These are phyloP conservation scores for Paratinospora sagittata DNA, from an alignment of 164 flowering plant species.

Conservation along the genomic window DNA sequence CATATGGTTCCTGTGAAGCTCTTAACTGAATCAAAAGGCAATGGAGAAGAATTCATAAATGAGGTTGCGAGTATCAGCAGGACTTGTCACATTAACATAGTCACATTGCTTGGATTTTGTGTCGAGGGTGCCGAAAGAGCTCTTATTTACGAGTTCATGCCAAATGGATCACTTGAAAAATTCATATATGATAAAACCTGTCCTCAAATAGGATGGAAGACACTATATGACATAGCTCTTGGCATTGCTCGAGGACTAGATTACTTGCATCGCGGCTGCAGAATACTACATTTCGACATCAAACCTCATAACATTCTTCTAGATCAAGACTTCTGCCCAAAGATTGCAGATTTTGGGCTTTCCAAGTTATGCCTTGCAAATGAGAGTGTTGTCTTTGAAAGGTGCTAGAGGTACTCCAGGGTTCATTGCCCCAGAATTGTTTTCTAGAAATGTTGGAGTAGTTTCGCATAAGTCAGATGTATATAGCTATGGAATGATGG, in stretches of 20 bases:
- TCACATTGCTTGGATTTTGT: constrained; percentile 27
- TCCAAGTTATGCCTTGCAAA: constrained; percentile 27
- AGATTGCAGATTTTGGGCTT: constrained; percentile 40
- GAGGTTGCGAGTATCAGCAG: constrained; percentile 29
- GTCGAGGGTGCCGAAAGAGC: constrained; percentile 26
- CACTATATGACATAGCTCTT: constrained; percentile 20
- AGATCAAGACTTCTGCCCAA: constrained; percentile 29
- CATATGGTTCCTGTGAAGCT: constrained; percentile 34
- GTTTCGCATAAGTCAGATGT: constrained; percentile 45
- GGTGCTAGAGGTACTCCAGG: constrained; percentile 39
- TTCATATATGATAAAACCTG: constrained; percentile 19
- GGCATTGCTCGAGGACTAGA: constrained; percentile 36
- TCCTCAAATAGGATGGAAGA: constrained; percentile 22
- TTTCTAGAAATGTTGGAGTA: constrained; percentile 25
- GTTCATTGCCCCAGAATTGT: constrained; percentile 43
- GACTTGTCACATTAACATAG: constrained; percentile 33
- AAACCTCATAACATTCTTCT: constrained; percentile 41
- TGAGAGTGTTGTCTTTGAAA: constrained; percentile 25
- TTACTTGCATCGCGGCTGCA: constrained; percentile 38
- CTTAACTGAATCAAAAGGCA: constrained; percentile 23
- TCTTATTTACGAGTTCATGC: constrained; percentile 34
- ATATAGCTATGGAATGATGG: constrained; percentile 47
- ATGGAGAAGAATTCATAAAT: constrained; percentile 28
- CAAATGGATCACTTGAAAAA: constrained; percentile 37
- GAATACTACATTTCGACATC: constrained; percentile 39